Base-by-base conservation (phyloP, 1,284 basidiomycete genomes). In the Ceraceosorus guamensis region DNA sequence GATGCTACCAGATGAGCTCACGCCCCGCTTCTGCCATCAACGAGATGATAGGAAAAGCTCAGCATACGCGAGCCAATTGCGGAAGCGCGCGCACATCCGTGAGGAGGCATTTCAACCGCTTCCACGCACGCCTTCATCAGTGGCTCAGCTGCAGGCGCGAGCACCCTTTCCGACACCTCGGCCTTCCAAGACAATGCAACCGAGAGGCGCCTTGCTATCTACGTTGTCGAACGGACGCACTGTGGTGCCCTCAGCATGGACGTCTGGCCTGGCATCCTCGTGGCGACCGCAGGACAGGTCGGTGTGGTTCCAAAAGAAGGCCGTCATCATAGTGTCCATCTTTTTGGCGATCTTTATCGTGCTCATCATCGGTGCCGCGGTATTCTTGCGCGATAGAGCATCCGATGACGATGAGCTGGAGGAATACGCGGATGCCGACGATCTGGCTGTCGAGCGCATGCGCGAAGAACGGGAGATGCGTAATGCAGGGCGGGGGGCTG, bases 331-430 rank as follows among this genome's bases (percentile, higher is more conserved):
- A 55, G 65, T 61, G 30, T 71, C 71, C 5, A 62, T 69, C 57
- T 74, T 73, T 60, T 64, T 76, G 18, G 72, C 73, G 57, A 73
- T 76, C 54, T 68, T 76, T 48, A 74, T 76, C 54, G 66, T 75
- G 8, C 62, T 76, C 50, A 68, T 73, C 55, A 73, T 76, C 46
- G 68, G 72, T 30, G 58, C 68, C 31, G 63, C 71, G 46, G 73
- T 74, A 53, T 74, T 73, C 52, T 52, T 76, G 2, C 61, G 69
- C 43, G 72, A 74, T 46, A 61, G 65, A n/a, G 61, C 48, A 37
- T 41, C 50, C 32, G 57, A 59, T 33, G 53, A 46, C 18, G 48
- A 50, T 24, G 31, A 50, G 6, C 46, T 67, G 37, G 59, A 63
- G 3, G 56, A 61, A n/a, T 58, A 68, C 37, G 66, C 68, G 53